These are phyloP conservation scores for Chiua sp. DNA, from an alignment of 1,284 basidiomycete species.

Conservation along the genomic window DNA sequence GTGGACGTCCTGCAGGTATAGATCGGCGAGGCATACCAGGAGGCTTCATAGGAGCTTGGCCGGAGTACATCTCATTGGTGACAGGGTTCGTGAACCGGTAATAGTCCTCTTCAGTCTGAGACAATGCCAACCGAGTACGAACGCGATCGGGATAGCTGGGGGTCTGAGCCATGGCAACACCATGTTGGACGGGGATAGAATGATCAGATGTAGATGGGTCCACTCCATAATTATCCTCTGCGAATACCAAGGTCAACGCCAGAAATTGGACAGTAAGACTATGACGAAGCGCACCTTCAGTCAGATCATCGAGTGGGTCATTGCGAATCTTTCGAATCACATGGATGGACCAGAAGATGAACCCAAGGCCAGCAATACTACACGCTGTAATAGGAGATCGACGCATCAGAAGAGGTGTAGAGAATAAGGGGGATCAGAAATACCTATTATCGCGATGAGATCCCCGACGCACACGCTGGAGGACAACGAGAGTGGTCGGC, in stretches of 20 bases:
- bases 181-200: slow-evolving; percentile 4
- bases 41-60: not conserved
- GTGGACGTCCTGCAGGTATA: not conserved
- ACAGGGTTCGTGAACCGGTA: not conserved
- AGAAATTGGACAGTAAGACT: not conserved
- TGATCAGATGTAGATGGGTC: slow-evolving; percentile 1
- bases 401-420: not conserved
- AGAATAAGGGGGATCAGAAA: not conserved
- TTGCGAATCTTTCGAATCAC: slow-evolving; percentile 26
- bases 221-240: not conserved
- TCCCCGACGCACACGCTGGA: slow-evolving; percentile 27
- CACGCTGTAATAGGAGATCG: slow-evolving; percentile 12
- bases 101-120: not conserved
- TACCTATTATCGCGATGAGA: slow-evolving; percentile 29
- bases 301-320: slow-evolving; percentile 13
- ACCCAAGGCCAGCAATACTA: slow-evolving; percentile 24
- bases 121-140: slow-evolving; percentile 7
- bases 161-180: not conserved
- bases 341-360: slow-evolving; percentile 25
- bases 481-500: slow-evolving; percentile 15
- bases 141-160: slow-evolving; percentile 10
- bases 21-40: not conserved
- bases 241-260: not conserved
- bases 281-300: slow-evolving; percentile 1
- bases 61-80: not conserved